Base-by-base conservation (phyloP, 345 rosid species). In the Brassica nigra region DNA sequence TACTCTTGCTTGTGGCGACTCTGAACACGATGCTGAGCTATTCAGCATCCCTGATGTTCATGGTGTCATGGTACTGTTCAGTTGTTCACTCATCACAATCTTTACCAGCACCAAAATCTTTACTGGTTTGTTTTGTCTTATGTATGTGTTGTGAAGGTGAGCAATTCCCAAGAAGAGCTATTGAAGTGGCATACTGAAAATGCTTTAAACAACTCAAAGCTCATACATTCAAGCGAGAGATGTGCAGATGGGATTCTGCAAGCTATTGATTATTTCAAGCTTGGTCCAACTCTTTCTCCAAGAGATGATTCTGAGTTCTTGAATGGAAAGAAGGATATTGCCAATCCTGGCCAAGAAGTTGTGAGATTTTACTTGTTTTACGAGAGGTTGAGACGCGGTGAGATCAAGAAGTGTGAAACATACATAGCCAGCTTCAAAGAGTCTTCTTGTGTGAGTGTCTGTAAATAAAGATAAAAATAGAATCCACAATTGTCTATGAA, bases 11-110 rank as follows among this genome's bases (percentile, higher is more conserved):
- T 93, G 99, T 57, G 99, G 99, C 44, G 99, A 95, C 83, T 95
- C 99, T 62, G 99, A 97, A 80, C 94, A 95, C 39, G 99, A 95
- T 83, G 97, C 99, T 27, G 99, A 93, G 64, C 88, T 95, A 16
- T 93, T 90, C 83, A 87, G 90, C 88, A 91, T 95, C 77, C 97
- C 98, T 1, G 88, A 88, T 59, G 94, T 95, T 36, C 81, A 89
- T 33, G 98, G 98, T 20, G 99, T 95, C 64, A 93, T 93, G 99
- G 99, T 91, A 76, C 16, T 33, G 63, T 89, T 82, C 68, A 16
- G 4, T 28, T 31, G 62, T 89, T 83, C 62, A 58, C 8, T 31
- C 67, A 66, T 62, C 23, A 55, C 68, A 34, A n/a, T 68, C 20
- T 64, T 64, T 77, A 39, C 31, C n/a, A 54, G 15, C 20, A 58